Conservation (phyloP, 2,329 filamentous ascomycete genomes). For the Epichloe festucae region DNA sequence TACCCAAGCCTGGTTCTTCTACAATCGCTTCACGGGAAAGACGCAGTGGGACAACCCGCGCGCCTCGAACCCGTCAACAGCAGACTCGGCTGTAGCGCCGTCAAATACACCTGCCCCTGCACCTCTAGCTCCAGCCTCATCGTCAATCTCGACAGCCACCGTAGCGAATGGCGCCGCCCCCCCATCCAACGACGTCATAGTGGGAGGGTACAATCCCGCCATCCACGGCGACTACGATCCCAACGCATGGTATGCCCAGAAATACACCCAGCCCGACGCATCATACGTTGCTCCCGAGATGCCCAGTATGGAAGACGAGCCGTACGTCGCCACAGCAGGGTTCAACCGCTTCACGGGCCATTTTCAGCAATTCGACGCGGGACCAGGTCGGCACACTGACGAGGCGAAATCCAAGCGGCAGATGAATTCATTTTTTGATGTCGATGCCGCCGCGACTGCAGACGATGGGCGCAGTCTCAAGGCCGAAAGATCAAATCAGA, state of each 20-base stretch:
- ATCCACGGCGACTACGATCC: conserved; percentile 96
- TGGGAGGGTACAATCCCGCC: conserved; percentile 82
- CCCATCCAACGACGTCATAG: conserved; percentile 26
- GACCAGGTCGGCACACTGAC: conserved; percentile 67
- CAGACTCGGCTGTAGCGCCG: conserved; percentile 7
- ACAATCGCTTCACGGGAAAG: conserved; percentile 63
- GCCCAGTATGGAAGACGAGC: conserved; percentile 27
- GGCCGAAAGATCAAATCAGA: conserved; percentile 78
- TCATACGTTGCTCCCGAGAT: conserved; percentile 15
- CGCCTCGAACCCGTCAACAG: conserved; percentile 28
- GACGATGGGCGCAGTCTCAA: conserved; percentile 86
- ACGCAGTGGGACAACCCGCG: conserved; percentile 84
- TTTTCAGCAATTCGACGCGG: conserved; percentile 57
- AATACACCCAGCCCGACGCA: conserved; percentile 25
- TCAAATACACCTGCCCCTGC: conserved; percentile 20
- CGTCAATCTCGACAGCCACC: conserved; percentile 14
- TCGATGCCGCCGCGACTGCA: conserved; percentile 81
- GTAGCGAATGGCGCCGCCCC: conserved; percentile 5
- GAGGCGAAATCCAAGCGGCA: conserved; percentile 79
- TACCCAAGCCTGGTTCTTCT: conserved; percentile 65
- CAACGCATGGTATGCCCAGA: conserved; percentile 81
- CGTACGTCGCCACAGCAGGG: conserved; percentile 56
- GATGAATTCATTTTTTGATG: conserved; percentile 91
- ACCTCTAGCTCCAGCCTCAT: conserved; percentile 10
- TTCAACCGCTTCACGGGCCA: conserved; percentile 88